Evolutionary conservation across 106 monocot genomes (phyloP).

Genomic region (Platanthera guangdongensis): DNA sequence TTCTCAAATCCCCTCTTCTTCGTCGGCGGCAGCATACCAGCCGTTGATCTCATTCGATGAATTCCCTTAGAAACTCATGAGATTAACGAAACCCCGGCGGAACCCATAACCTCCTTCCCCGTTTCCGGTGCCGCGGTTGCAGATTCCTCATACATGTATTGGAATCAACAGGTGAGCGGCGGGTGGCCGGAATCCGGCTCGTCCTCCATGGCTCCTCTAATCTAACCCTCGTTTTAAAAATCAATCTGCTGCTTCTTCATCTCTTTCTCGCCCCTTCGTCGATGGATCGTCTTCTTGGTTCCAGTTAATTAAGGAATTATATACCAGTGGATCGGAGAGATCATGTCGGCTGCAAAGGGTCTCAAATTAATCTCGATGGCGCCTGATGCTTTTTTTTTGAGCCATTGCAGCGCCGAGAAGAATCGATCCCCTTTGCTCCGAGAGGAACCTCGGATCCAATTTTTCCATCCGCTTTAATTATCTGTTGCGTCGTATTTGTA

Average conservation of each 20-base stretch:
- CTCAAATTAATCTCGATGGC: background rate
- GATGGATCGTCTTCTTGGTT: background rate
- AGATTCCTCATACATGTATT: background rate
- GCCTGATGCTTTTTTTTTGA: background rate
- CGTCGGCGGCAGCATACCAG: background rate
- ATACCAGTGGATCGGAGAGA: background rate
- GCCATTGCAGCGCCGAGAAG: background rate
- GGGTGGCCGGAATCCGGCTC: background rate
- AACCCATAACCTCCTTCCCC: background rate
- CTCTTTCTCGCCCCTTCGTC: background rate
- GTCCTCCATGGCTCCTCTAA: background rate
- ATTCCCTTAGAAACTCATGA: background rate
- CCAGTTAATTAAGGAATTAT: too few species aligned
- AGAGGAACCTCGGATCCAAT: slow-evolving; percentile 7
- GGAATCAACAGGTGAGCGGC: background rate
- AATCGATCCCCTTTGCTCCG: background rate
- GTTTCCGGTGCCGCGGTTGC: background rate
- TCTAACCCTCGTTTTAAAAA: background rate
- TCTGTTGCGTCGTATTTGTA: too few species aligned
- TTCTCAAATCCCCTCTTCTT: slow-evolving; percentile 1
- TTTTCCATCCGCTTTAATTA: background rate
- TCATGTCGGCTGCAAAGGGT: background rate
- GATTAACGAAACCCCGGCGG: background rate
- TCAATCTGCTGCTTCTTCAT: background rate
- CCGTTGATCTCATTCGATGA: background rate